These are phyloP conservation scores for Exophiala bonariae DNA, from an alignment of 2,329 filamentous ascomycete species.

Conservation along the genomic window DNA sequence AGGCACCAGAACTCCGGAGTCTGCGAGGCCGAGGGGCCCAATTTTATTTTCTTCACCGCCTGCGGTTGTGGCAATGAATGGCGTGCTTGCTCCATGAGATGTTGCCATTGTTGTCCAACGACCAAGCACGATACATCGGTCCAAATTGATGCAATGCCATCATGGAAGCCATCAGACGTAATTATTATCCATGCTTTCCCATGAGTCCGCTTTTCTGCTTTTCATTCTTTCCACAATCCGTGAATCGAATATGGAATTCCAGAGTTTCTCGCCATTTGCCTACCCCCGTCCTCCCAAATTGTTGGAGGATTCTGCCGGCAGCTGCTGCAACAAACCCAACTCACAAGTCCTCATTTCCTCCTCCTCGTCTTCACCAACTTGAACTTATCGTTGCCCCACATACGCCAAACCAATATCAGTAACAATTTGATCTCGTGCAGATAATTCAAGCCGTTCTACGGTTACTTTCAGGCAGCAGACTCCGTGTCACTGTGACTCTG, in stretches of 20 bases:
- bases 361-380: too few species aligned
- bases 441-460: too few species aligned
- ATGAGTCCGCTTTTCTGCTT: background rate
- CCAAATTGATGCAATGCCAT: too few species aligned
- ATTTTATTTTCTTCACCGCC: slow-evolving; percentile 14
- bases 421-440: slow-evolving; percentile 7
- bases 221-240: background rate
- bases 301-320: too few species aligned
- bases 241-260: background rate
- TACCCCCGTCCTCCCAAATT: background rate
- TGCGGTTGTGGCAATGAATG: slow-evolving; percentile 20
- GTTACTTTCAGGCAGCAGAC: too few species aligned
- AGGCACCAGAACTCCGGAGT: background rate
- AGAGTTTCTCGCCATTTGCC: background rate
- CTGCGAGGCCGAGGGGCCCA: too few species aligned
- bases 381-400: slow-evolving; percentile 17
- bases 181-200: too few species aligned
- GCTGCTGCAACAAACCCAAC: too few species aligned
- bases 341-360: too few species aligned
- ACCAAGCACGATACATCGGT: too few species aligned
- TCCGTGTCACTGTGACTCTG: too few species aligned
- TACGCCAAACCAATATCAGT: slow-evolving; percentile 20
- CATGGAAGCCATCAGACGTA: too few species aligned
- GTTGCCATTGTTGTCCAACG: slow-evolving; percentile 13
- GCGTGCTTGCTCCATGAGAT: slow-evolving; percentile 20